Percentiles rank a stretch among this genome's conserved stretches.
These are phyloP conservation scores for Monosporascus cannonballus DNA, from an alignment of 2,329 filamentous ascomycete genomes.

Conservation along the genomic window DNA sequence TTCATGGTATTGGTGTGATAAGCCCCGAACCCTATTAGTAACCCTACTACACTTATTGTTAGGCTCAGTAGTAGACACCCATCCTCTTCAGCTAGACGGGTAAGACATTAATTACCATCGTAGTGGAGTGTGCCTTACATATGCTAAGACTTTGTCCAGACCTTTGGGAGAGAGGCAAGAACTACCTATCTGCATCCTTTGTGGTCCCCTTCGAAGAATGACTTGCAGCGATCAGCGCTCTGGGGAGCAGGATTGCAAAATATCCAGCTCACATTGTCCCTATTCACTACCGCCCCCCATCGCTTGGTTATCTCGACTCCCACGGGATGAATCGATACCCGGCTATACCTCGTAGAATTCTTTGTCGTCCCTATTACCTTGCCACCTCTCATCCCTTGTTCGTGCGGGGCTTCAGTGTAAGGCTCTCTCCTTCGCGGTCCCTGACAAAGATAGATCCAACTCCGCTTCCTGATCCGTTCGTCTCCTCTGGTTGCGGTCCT, in stretches of 20 bases:
- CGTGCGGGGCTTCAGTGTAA: constrained; percentile 14
- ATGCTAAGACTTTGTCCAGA: neutral
- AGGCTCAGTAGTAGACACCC: neutral
- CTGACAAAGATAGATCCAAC: constrained; percentile 13
- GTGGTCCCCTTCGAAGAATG: neutral
- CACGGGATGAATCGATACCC: constrained; percentile 4
- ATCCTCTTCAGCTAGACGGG: neutral
- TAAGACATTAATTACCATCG: neutral
- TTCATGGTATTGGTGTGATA: neutral
- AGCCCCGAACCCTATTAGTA: neutral
- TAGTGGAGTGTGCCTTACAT: neutral
- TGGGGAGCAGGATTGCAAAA: neutral
- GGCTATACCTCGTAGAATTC: constrained; percentile 8
- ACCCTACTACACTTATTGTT: neutral
- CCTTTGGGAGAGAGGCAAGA: neutral
- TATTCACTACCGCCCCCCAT: constrained; percentile 6
- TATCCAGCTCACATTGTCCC: neutral
- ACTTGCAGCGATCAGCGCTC: neutral
- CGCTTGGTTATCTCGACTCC: constrained; percentile 11
- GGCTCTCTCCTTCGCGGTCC: constrained; percentile 8
- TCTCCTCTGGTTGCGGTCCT: constrained; percentile 13
- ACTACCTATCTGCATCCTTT: neutral
- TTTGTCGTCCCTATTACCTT: constrained; percentile 11
- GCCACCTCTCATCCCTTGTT: constrained; percentile 9
- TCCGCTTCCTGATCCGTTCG: constrained; percentile 12